Percentiles rank a stretch among this genome's conserved stretches.
Conservation (phyloP, 2,329 filamentous ascomycete genomes). For the Pseudogymnoascus sp. region DNA sequence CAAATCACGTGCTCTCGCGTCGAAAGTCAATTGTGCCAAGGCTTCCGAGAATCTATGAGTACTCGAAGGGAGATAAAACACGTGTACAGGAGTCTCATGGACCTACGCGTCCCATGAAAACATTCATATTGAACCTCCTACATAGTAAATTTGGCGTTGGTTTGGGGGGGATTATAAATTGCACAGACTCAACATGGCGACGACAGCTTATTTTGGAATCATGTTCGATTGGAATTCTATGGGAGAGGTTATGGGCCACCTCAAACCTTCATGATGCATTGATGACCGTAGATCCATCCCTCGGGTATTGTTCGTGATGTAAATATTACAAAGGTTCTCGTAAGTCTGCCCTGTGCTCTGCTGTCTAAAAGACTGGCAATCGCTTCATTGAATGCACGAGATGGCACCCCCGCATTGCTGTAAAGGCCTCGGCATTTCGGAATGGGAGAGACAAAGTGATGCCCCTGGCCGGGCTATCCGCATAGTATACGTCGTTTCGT, state of each 20-base stretch:
- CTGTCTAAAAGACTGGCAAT: not conserved
- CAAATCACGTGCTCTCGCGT: slow-evolving; percentile 3
- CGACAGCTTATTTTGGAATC: not conserved
- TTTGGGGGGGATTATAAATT: not conserved
- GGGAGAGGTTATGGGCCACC: not conserved
- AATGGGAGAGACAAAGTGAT: slow-evolving; percentile 3
- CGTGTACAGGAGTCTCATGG: not conserved
- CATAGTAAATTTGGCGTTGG: not conserved
- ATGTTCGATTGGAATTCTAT: slow-evolving; percentile 5
- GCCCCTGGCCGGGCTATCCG: not conserved
- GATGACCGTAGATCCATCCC: slow-evolving; percentile 3
- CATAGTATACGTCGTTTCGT: slow-evolving; percentile 5
- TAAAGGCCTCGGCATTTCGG: not conserved
- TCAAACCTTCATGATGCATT: slow-evolving; percentile 6
- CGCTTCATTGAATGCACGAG: slow-evolving; percentile 1
- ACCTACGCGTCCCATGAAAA: not conserved
- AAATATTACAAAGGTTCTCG: slow-evolving; percentile 7
- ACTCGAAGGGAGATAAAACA: not conserved
- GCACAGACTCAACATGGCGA: not conserved
- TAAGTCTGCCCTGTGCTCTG: not conserved
- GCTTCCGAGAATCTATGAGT: not conserved
- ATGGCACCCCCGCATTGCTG: not conserved
- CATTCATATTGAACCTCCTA: not conserved
- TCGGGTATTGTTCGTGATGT: slow-evolving; percentile 9
- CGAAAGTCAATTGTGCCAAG: not conserved